Percentiles rank a stretch among this genome's conserved stretches.
These are phyloP conservation scores for Exsudoporus frostii DNA, from an alignment of 768 basidiomycete genomes.

Conservation along the genomic window DNA sequence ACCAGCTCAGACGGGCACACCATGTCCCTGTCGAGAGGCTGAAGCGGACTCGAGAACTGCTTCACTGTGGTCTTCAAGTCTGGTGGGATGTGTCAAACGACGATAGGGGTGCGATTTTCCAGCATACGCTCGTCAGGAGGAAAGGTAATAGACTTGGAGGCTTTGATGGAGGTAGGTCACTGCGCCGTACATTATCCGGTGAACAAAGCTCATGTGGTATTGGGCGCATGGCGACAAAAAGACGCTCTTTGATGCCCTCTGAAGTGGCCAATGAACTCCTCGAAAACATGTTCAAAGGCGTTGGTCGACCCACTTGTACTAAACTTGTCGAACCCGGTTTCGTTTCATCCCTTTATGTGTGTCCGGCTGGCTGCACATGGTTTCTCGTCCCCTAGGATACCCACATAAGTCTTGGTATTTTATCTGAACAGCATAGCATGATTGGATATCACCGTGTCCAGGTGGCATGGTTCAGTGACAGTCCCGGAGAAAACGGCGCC, in stretches of 20 bases:
- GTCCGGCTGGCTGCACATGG: neutral
- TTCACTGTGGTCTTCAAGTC: neutral
- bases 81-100: no score
- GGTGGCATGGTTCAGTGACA: neutral
- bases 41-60: neutral
- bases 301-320: neutral
- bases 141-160: neutral
- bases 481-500: neutral
- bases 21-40: neutral
- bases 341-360: conserved; percentile 1
- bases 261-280: neutral
- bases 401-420: neutral
- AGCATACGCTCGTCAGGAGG: conserved; percentile 1
- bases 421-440: neutral
- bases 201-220: neutral
- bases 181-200: no score
- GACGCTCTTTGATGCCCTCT: neutral
- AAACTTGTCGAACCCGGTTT: neutral
- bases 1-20: neutral
- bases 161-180: neutral
- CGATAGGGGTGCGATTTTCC: neutral
- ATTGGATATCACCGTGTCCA: neutral
- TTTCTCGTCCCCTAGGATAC: neutral
- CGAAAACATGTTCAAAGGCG: neutral
- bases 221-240: neutral